Percentiles rank a stretch among this genome's conserved stretches.
Evolutionary conservation across 768 basidiomycete species (phyloP).

Genomic region (Kwoniella sp.): DNA sequence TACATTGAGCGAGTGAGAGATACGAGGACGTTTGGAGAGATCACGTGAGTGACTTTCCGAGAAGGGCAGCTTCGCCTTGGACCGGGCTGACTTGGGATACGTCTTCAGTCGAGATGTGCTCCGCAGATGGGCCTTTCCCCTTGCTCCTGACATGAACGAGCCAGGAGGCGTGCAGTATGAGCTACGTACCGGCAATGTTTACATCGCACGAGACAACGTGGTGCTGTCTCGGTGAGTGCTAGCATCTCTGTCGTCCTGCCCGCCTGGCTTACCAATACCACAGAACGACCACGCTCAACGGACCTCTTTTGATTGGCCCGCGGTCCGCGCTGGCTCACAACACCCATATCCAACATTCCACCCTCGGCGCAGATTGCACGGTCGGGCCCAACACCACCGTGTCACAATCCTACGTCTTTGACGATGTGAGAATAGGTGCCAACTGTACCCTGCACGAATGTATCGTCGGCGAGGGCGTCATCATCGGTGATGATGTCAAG

Average conservation of each 20-base stretch:
- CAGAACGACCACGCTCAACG: constrained; percentile 57
- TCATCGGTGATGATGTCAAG: constrained; percentile 62
- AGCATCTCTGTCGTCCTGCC: background rate
- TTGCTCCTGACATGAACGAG: constrained; percentile 90
- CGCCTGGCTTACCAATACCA: background rate
- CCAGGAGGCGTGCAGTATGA: constrained; percentile 77
- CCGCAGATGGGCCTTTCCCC: constrained; percentile 88
- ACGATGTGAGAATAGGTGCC: constrained; percentile 57
- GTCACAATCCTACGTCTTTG: constrained; percentile 75
- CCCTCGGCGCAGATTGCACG: constrained; percentile 69
- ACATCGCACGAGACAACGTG: constrained; percentile 76
- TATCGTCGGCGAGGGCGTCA: constrained; percentile 75
- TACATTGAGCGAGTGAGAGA: constrained; percentile 93
- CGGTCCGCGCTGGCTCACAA: constrained; percentile 64
- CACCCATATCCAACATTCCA: constrained; percentile 65
- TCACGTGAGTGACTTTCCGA: constrained; percentile 54
- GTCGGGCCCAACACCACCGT: constrained; percentile 70
- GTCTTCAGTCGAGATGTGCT: constrained; percentile 77
- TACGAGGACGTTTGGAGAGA: constrained; percentile 81
- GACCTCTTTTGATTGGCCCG: constrained; percentile 67
- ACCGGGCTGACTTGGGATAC: constrained; percentile 2
- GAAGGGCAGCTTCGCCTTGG: background rate
- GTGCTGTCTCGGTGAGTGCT: constrained; percentile 70
- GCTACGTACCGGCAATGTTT: constrained; percentile 80
- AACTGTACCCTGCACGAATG: constrained; percentile 62